A percentile compares a stretch with the other conserved stretches of the same genome.
phyloP scores from a whole-genome alignment of 108 stramenopile species.

The Nitzschia putrida region DNA sequence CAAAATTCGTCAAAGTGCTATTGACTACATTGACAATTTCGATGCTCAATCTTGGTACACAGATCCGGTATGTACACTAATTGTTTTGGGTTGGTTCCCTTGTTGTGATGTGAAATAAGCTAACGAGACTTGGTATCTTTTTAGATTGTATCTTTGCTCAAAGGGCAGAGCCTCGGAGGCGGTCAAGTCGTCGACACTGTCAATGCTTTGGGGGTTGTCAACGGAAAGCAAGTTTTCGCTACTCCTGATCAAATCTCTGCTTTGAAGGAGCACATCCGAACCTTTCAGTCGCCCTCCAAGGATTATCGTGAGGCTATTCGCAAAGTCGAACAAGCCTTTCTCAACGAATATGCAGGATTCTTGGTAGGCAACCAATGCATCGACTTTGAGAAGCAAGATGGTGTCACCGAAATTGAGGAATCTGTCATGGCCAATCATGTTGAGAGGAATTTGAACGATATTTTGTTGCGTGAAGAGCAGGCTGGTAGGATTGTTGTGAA shows the following conservation, averaged over 20 bases:
- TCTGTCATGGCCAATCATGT: conserved; percentile 76
- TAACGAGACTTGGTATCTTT: not conserved
- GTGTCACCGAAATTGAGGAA: conserved; percentile 86
- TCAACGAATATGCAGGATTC: conserved; percentile 65
- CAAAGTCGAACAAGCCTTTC: conserved; percentile 62
- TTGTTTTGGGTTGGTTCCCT: not conserved
- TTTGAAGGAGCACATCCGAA: conserved; percentile 59
- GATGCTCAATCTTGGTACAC: conserved; percentile 64
- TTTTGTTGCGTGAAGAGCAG: conserved; percentile 63
- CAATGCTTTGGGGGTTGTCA: conserved; percentile 61
- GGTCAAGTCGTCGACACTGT: conserved; percentile 43
- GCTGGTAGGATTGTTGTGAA: conserved; percentile 49
- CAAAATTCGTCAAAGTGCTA: conserved; percentile 49
- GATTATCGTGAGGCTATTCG: conserved; percentile 68
- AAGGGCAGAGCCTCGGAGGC: conserved; percentile 54
- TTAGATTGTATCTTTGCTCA: conserved; percentile 46
- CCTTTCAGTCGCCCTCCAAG: conserved; percentile 44
- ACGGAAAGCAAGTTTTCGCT: conserved; percentile 71
- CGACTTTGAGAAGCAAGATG: conserved; percentile 88
- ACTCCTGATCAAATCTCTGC: conserved; percentile 60
- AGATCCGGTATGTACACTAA: conserved; percentile 56
- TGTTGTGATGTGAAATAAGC: not conserved
- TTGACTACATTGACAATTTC: conserved; percentile 68
- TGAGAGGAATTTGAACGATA: conserved; percentile 81
- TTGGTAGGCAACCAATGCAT: conserved; percentile 83